Evolutionary conservation across 768 basidiomycete species (phyloP), one percentile per base, ranked within the genome.

Genomic region (Russula ochroleuca): DNA sequence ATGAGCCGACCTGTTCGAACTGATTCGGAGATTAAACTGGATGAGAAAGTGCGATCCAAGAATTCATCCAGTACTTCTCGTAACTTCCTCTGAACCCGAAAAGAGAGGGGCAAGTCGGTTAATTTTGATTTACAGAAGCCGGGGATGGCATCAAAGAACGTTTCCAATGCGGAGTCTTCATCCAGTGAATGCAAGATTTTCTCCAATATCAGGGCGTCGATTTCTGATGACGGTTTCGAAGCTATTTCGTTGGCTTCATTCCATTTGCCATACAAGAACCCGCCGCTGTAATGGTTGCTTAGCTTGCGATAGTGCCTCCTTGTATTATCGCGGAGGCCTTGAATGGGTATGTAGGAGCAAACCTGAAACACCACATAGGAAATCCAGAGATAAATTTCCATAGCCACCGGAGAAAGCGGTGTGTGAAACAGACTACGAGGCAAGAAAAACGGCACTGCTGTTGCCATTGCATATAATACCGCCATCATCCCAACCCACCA

Each of bases 71-170:
- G 4, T 2, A 25, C 15, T 4, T 40, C 25, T 38, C 35, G 23
- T 7, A 59, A 5, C 57, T 49, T 48, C 2, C 7, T n/a, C 48
- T 3, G 21, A 19, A 38, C 0, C 0, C 6, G 17, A 25, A 15
- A 13, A 11, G 47, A 48, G 17, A 50, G 35, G 21, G 19, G 38
- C 37, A 4, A 14, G 38, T 31, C 15, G 31, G 1, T 28, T 28
- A 28, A 28, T 28, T 28, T 28, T 28, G 59, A 59, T 25, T 17
- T 14, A 25, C 37, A 59, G n/a, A 62, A 57, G 7, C 61, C 47
- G 15, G 61, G 61, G n/a, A 62, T 43, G 25, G 17, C 45, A 3
- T 19, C 60, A 23, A 61, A 35, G 52, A 53, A 61, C 5, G 21
- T 10, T 17, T 57, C 61, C 23, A 48, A 6, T 19, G 31, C 38